Conservation (phyloP, 805 yeast species). For the Kuraishia hungarica region DNA sequence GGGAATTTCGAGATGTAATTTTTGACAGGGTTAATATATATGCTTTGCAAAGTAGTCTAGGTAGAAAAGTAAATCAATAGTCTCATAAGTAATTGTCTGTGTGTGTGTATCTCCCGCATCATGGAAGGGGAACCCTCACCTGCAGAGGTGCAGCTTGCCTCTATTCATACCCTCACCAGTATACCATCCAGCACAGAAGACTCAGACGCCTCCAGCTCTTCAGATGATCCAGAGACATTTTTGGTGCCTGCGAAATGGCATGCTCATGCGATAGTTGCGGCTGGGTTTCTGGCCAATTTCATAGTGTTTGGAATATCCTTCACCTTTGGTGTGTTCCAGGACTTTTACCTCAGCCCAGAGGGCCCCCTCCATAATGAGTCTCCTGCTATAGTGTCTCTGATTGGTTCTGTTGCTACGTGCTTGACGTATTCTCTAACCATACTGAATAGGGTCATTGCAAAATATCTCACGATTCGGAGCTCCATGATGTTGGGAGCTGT, state of each 20-base stretch:
- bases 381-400: conserved; percentile 21
- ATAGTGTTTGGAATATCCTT: conserved; percentile 27
- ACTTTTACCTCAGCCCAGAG: conserved; percentile 18
- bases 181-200: not conserved
- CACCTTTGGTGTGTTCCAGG: conserved; percentile 29
- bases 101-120: too few species aligned
- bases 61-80: not conserved
- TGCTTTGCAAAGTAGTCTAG: not conserved
- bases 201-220: not conserved
- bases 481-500: conserved; percentile 21
- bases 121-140: not conserved
- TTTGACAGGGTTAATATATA: not conserved
- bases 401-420: conserved; percentile 25
- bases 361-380: conserved; percentile 21
- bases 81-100: not conserved
- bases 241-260: not conserved
- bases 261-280: not conserved
- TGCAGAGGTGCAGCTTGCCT: not conserved
- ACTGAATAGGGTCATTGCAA: conserved; percentile 15
- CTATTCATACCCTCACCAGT: not conserved
- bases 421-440: conserved; percentile 22
- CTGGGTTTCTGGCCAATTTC: conserved; percentile 14
- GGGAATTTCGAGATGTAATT: not conserved
- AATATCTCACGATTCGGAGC: conserved; percentile 11
- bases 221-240: not conserved